phyloP scores from a whole-genome alignment of 106 monocot species.

The Dendrobium huoshanense region DNA sequence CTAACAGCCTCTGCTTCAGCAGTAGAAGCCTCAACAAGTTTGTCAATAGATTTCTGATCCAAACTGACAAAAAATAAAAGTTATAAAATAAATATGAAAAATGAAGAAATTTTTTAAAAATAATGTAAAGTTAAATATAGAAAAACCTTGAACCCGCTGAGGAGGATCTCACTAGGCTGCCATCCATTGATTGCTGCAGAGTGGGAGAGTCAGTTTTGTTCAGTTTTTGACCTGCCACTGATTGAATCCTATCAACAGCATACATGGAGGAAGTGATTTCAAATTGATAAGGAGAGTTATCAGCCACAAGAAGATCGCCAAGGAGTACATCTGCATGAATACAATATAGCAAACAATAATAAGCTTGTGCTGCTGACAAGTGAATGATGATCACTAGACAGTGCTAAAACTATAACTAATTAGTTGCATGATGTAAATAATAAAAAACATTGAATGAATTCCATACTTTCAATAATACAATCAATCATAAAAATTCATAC shows the following conservation, averaged over 20 bases:
- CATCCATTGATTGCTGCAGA: conserved; percentile 22
- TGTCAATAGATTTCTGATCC: conserved; percentile 80
- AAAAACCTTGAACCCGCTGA: conserved; percentile 43
- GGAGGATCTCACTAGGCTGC: conserved; percentile 21
- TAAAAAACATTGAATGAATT: background rate
- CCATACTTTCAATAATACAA: too few species aligned
- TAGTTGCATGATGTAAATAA: background rate
- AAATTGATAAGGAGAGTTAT: conserved; percentile 68
- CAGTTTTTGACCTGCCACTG: conserved; percentile 21
- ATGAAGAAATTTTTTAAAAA: background rate
- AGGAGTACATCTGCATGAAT: conserved; percentile 70
- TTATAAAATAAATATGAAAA: background rate
- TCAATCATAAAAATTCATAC: too few species aligned
- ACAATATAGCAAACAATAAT: conserved; percentile 10
- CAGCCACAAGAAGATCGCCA: conserved; percentile 83
- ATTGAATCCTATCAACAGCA: conserved; percentile 18
- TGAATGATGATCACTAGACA: background rate
- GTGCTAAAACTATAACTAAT: background rate
- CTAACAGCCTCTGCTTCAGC: conserved; percentile 87
- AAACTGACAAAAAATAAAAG: conserved; percentile 31
- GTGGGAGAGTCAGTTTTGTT: conserved; percentile 15
- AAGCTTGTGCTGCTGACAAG: background rate
- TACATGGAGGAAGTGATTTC: conserved; percentile 63
- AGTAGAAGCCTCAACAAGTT: conserved; percentile 72
- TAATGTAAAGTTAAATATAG: background rate